Evolutionary conservation across 495 filamentous ascomycete species (phyloP).

Genomic region (Xylaria flabelliformis): DNA sequence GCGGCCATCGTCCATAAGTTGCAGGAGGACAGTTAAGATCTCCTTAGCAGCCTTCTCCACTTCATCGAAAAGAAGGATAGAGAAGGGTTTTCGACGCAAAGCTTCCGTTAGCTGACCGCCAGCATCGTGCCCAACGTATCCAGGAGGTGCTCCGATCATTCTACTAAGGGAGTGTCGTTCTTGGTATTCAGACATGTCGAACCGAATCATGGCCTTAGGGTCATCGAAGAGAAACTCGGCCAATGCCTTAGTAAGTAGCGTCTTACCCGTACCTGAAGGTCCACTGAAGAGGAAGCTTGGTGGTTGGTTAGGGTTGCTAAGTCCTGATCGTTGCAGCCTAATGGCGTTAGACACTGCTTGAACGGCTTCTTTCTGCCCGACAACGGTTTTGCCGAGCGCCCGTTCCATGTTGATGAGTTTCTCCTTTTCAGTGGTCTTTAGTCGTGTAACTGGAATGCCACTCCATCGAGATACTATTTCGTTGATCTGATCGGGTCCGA

Average conservation of each 20-base stretch:
- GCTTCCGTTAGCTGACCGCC: constrained; percentile 95
- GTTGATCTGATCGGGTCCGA: constrained; percentile 98
- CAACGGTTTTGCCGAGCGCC: constrained; percentile 77
- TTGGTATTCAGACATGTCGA: constrained; percentile 99
- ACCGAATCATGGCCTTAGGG: constrained; percentile 95
- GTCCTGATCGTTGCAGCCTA: constrained; percentile 88
- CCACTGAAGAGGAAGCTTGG: constrained; percentile 98
- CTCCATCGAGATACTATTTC: constrained; percentile 97
- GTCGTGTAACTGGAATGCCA: constrained; percentile 91
- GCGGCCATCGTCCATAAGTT: constrained; percentile 98
- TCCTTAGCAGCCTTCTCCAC: constrained; percentile 99
- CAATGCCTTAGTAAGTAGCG: constrained; percentile 91
- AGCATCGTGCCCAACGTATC: constrained; percentile 95
- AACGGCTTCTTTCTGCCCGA: constrained; percentile 96
- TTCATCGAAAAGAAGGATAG: constrained; percentile 96
- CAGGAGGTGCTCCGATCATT: constrained; percentile 97
- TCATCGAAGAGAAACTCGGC: constrained; percentile 99
- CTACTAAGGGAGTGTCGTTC: constrained; percentile 94
- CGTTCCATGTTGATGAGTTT: constrained; percentile 96
- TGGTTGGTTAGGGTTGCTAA: constrained; percentile 92
- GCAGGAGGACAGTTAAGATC: constrained; percentile 91
- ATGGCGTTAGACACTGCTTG: constrained; percentile 94
- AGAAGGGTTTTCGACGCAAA: constrained; percentile 92
- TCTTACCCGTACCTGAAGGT: constrained; percentile 97
- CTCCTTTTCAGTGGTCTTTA: constrained; percentile 95